A percentile compares a stretch with the other conserved stretches of the same genome.
Evolutionary conservation across 768 basidiomycete genomes (phyloP).

Genomic region (Amanita brunnescens): DNA sequence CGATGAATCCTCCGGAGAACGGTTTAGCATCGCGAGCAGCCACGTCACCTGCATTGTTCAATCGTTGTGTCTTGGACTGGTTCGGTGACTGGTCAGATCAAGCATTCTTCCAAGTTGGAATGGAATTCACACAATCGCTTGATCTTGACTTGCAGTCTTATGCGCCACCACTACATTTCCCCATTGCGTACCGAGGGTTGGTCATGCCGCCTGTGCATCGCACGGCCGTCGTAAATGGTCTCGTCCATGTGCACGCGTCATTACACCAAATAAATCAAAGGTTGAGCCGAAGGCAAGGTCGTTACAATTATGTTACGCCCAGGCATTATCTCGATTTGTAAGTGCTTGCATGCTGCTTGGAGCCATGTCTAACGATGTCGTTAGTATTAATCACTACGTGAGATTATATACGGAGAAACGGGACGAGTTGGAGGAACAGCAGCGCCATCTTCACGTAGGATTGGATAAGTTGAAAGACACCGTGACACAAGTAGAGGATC

Average conservation of each 20-base stretch:
- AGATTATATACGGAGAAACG: constrained; percentile 92
- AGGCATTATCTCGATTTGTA: constrained; percentile 98
- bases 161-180: constrained; percentile 74
- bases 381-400: constrained; percentile 95
- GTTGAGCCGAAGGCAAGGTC: constrained; percentile 87
- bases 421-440: constrained; percentile 96
- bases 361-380: constrained; percentile 8
- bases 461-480: constrained; percentile 95
- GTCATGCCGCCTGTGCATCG: constrained; percentile 85
- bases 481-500: constrained; percentile 93
- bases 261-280: constrained; percentile 84
- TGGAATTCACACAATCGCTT: constrained; percentile 91
- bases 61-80: constrained; percentile 99
- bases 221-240: constrained; percentile 84
- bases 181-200: constrained; percentile 79
- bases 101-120: constrained; percentile 95
- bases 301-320: constrained; percentile 94
- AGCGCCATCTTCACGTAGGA: constrained; percentile 96
- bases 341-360: constrained; percentile 27
- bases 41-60: constrained; percentile 96
- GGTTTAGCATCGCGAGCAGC: constrained; percentile 94
- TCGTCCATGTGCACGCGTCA: constrained; percentile 87
- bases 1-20: constrained; percentile 97
- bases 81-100: constrained; percentile 99
- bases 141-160: constrained; percentile 88